phyloP scores from a whole-genome alignment of 768 basidiomycete species.

The Russula vinacea region DNA sequence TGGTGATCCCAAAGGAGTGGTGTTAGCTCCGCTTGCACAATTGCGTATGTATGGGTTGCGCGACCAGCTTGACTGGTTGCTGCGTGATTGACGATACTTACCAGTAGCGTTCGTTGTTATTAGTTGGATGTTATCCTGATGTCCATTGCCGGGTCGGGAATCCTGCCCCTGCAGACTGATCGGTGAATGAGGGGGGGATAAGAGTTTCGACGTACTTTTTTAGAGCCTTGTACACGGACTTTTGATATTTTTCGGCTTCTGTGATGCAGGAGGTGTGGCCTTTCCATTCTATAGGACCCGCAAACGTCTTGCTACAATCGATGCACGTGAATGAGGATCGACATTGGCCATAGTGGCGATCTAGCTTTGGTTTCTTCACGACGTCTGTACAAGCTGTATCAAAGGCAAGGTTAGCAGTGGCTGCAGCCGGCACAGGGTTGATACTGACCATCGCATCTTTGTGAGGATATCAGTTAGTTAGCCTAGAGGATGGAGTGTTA shows the following conservation, averaged over 20 bases:
- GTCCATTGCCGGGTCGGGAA: conserved; percentile 7
- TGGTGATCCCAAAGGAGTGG: conserved; percentile 66
- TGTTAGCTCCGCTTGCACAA: conserved; percentile 61
- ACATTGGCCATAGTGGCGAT: conserved; percentile 67
- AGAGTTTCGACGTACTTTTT: conserved; percentile 41
- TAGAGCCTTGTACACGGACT: conserved; percentile 76
- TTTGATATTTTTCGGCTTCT: conserved; percentile 94
- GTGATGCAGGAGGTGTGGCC: conserved; percentile 78
- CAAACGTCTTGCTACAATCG: conserved; percentile 86
- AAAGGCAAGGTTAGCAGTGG: conserved; percentile 4
- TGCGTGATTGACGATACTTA: conserved; percentile 28
- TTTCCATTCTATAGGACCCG: conserved; percentile 73
- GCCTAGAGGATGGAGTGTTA: conserved; percentile 29
- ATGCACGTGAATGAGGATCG: conserved; percentile 73
- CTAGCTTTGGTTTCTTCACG: conserved; percentile 91
- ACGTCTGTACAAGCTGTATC: conserved; percentile 72
- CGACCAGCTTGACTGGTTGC: conserved; percentile 21
- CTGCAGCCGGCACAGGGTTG: no score
- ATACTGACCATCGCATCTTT: conserved; percentile 32
- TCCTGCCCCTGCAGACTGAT: neutral
- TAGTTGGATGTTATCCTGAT: conserved; percentile 13
- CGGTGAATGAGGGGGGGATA: conserved; percentile 21
- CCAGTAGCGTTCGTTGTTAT: conserved; percentile 25
- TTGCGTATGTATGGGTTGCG: conserved; percentile 19
- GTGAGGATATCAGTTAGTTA: neutral